These are phyloP conservation scores for Hypoxylon lenormandii DNA, from an alignment of 495 filamentous ascomycete species.

Conservation along the genomic window DNA sequence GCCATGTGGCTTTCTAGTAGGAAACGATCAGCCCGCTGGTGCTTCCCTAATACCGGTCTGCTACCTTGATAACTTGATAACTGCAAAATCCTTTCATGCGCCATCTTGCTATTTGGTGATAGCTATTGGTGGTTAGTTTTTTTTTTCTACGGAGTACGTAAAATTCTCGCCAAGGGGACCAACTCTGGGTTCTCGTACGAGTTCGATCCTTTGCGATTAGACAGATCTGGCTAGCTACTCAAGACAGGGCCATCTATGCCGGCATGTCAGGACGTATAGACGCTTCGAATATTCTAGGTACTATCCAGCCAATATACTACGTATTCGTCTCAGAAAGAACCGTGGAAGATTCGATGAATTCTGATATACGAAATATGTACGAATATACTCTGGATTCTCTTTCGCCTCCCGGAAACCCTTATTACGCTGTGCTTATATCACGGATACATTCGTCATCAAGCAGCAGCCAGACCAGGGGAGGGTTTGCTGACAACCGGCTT, in stretches of 20 bases:
- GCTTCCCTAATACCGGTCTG: not conserved
- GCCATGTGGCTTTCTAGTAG: slow-evolving; percentile 39
- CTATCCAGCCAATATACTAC: not conserved
- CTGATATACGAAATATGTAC: slow-evolving; percentile 5
- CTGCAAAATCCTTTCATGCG: slow-evolving; percentile 7
- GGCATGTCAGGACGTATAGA: not conserved
- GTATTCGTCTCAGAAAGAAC: slow-evolving; percentile 12
- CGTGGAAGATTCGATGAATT: slow-evolving; percentile 2
- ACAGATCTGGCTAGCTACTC: not conserved
- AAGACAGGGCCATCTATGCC: not conserved
- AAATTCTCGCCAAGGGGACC: slow-evolving; percentile 18
- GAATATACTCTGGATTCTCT: not conserved
- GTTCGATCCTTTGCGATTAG: slow-evolving; percentile 17
- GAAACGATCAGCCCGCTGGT: slow-evolving; percentile 22
- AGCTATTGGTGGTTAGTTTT: slow-evolving; percentile 11
- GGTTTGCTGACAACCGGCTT: slow-evolving; percentile 9
- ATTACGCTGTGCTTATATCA: slow-evolving; percentile 16
- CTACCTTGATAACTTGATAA: slow-evolving; percentile 8
- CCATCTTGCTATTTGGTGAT: not conserved
- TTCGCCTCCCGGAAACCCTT: not conserved
- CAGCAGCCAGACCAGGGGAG: slow-evolving; percentile 25
- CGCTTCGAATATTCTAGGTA: too few relatives aligned
- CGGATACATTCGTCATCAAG: slow-evolving; percentile 36
- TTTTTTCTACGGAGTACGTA: not conserved
- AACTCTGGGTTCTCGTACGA: slow-evolving; percentile 32